Percentiles rank a stretch among this genome's conserved stretches.
Evolutionary conservation across 768 basidiomycete genomes (phyloP).

Genomic region (Trametes cinnabarina): DNA sequence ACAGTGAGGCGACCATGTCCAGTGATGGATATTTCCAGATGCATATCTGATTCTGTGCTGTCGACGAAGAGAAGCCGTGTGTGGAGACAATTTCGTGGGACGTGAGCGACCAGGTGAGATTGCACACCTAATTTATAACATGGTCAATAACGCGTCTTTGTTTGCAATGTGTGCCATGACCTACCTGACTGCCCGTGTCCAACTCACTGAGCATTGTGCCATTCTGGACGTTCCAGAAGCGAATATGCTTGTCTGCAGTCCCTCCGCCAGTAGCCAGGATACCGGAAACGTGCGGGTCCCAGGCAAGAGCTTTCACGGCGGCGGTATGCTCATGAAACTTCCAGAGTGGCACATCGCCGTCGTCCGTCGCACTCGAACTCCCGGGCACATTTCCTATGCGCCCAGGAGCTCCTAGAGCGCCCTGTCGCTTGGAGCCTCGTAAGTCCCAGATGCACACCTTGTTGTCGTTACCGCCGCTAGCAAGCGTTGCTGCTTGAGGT

Average conservation of each 20-base stretch:
- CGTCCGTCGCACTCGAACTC: slow-evolving; percentile 29
- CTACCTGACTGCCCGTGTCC: slow-evolving; percentile 94
- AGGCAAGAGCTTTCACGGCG: slow-evolving; percentile 96
- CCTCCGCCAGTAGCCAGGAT: slow-evolving; percentile 94
- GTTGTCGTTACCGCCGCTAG: slow-evolving; percentile 97
- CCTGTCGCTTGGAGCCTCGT: slow-evolving; percentile 56
- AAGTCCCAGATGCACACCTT: slow-evolving; percentile 98
- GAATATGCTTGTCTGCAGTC: slow-evolving; percentile 97
- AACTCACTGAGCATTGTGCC: slow-evolving; percentile 83
- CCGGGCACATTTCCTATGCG: slow-evolving; percentile 17
- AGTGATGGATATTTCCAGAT: slow-evolving; percentile 94
- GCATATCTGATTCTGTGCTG: slow-evolving; percentile 94
- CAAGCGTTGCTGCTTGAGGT: slow-evolving; percentile 56
- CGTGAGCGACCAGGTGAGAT: slow-evolving; percentile 92
- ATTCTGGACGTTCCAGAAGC: slow-evolving; percentile 93
- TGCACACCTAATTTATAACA: slow-evolving; percentile 72
- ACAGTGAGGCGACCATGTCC: slow-evolving; percentile 91
- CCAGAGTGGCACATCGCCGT: slow-evolving; percentile 67
- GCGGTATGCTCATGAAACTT: slow-evolving; percentile 97
- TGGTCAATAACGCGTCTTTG: no score
- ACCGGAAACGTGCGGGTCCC: slow-evolving; percentile 93
- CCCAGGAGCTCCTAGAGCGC: slow-evolving; percentile 24
- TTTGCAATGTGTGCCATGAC: no score
- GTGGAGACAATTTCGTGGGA: slow-evolving; percentile 98
- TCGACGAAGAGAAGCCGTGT: slow-evolving; percentile 92